Conservation (phyloP, 371 early-diverging fungal species). For the Lichtheimia ramosa region DNA sequence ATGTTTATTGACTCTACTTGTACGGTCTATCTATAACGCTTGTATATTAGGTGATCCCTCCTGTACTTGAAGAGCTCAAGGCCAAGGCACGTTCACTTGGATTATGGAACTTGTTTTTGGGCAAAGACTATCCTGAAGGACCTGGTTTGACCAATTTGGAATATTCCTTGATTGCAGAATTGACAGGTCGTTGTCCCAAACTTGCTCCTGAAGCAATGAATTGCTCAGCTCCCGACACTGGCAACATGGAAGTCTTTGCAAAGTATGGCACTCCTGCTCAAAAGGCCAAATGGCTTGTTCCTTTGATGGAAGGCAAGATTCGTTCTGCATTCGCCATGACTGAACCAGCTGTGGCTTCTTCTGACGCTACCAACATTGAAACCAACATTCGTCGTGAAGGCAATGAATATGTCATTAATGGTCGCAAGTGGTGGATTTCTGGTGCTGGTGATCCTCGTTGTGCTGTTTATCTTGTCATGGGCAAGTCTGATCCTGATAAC, state of each 20-base stretch:
- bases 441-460: slow-evolving; percentile 94
- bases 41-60: slow-evolving; percentile 60
- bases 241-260: slow-evolving; percentile 98
- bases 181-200: slow-evolving; percentile 77
- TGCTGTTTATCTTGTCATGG: slow-evolving; percentile 87
- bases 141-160: slow-evolving; percentile 92
- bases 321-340: slow-evolving; percentile 98
- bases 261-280: slow-evolving; percentile 90
- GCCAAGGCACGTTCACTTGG: slow-evolving; percentile 84
- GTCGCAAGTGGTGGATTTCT: slow-evolving; percentile 96
- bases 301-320: slow-evolving; percentile 87
- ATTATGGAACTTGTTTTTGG: slow-evolving; percentile 94
- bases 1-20: too few species aligned
- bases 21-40: too few species aligned
- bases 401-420: slow-evolving; percentile 84
- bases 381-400: slow-evolving; percentile 71
- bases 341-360: slow-evolving; percentile 89
- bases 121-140: slow-evolving; percentile 73
- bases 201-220: slow-evolving; percentile 89
- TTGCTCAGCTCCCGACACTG: slow-evolving; percentile 96
- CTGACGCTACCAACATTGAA: slow-evolving; percentile 96
- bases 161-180: slow-evolving; percentile 87
- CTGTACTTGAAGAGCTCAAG: slow-evolving; percentile 87
- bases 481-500: slow-evolving; percentile 78
- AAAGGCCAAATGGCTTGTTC: slow-evolving; percentile 83